Evolutionary conservation across 208 protist genomes (phyloP).

Genomic region (Trypanosoma boissoni): DNA sequence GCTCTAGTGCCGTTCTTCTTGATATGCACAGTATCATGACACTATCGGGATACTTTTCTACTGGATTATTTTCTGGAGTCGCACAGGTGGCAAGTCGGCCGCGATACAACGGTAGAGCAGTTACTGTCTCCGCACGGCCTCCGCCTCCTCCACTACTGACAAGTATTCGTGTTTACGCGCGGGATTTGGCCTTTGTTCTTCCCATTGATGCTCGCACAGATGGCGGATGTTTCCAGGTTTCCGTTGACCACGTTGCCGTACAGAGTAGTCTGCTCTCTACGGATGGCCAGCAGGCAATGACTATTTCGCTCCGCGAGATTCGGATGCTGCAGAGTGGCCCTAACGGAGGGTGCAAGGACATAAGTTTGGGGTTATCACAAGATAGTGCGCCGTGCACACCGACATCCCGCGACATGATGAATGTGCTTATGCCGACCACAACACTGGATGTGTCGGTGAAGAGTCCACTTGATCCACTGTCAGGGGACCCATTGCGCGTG

Average conservation of each 20-base stretch:
- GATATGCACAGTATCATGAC: slow-evolving; percentile 74
- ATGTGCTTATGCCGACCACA: slow-evolving; percentile 46
- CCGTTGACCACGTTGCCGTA: slow-evolving; percentile 49
- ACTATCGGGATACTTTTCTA: slow-evolving; percentile 69
- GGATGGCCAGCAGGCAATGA: slow-evolving; percentile 59
- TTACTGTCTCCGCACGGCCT: slow-evolving; percentile 15
- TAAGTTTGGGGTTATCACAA: no score
- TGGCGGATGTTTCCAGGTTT: slow-evolving; percentile 41
- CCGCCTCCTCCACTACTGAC: slow-evolving; percentile 64
- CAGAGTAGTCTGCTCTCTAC: slow-evolving; percentile 63
- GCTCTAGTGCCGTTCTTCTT: slow-evolving; percentile 53
- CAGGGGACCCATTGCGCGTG: slow-evolving; percentile 42
- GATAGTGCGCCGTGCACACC: no score
- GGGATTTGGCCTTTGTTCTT: slow-evolving; percentile 54
- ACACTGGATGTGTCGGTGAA: slow-evolving; percentile 58
- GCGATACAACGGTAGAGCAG: slow-evolving; percentile 68
- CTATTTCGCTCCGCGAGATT: slow-evolving; percentile 64
- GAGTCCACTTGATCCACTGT: slow-evolving; percentile 47
- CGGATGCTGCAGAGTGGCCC: slow-evolving; percentile 34
- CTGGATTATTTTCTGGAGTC: slow-evolving; percentile 63
- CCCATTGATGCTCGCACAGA: slow-evolving; percentile 55
- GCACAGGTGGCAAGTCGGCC: slow-evolving; percentile 46
- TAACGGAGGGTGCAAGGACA: background rate
- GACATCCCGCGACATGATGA: no score
- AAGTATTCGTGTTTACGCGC: slow-evolving; percentile 60